Conservation (phyloP, 495 filamentous ascomycete genomes). For the Achaetomiella virescens region DNA sequence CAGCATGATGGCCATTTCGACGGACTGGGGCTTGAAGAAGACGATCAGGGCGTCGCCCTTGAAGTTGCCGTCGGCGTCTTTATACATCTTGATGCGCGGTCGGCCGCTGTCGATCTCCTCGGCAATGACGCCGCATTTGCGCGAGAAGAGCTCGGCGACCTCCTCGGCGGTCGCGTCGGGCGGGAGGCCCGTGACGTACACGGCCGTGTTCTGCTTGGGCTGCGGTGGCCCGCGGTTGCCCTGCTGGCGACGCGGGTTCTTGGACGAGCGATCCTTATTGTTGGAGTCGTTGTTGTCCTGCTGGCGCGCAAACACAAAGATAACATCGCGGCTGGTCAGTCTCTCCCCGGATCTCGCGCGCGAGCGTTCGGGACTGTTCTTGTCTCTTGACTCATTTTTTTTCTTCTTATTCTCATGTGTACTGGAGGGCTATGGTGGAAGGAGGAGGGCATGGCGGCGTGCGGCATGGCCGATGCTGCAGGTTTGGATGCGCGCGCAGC, state of each 20-base stretch:
- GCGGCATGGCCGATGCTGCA: conserved; percentile 14
- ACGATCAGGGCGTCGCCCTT: conserved; percentile 92
- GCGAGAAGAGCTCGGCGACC: conserved; percentile 73
- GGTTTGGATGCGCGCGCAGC: conserved; percentile 29
- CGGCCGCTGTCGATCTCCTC: conserved; percentile 82
- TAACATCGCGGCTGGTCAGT: conserved; percentile 28
- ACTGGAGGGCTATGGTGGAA: conserved; percentile 11
- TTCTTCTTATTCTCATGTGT: conserved; percentile 2
- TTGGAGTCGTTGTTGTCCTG: conserved; percentile 23
- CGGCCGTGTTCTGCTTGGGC: conserved; percentile 74
- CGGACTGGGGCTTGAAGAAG: conserved; percentile 88
- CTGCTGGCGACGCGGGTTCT: conserved; percentile 25
- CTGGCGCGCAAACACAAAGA: conserved; percentile 18
- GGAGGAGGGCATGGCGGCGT: conserved; percentile 6
- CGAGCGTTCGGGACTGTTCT: conserved; percentile 11
- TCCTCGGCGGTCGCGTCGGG: conserved; percentile 71
- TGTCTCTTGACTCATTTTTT: conserved; percentile 2
- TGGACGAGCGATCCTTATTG: conserved; percentile 21
- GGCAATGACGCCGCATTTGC: conserved; percentile 84
- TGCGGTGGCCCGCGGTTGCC: conserved; percentile 23
- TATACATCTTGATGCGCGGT: conserved; percentile 90
- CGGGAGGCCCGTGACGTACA: conserved; percentile 85
- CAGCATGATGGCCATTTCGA: conserved; percentile 82
- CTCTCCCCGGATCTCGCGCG: conserved; percentile 15
- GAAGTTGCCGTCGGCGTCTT: conserved; percentile 69